Evolutionary conservation across 257 asterid species (phyloP).

Genomic region (Coffea eugenioides): DNA sequence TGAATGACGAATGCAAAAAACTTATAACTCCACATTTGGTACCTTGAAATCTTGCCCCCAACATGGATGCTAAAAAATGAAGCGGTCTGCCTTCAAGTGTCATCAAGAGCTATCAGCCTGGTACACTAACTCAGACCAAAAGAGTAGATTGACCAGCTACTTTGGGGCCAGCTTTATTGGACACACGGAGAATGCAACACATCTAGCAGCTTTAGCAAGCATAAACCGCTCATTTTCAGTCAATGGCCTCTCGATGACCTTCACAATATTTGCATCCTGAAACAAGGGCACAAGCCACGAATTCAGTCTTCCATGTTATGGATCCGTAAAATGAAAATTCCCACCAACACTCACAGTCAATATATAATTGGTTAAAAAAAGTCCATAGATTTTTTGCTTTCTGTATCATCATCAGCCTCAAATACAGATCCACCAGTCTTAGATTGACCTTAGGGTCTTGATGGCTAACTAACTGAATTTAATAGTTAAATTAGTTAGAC

Average conservation of each 20-base stretch:
- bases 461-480: background rate
- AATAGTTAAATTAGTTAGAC: background rate
- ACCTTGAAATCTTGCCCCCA: background rate
- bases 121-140: background rate
- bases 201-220: constrained; percentile 99
- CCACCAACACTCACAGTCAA: background rate
- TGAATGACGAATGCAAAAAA: background rate
- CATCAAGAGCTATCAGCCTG: background rate
- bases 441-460: background rate
- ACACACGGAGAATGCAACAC: constrained; percentile 77
- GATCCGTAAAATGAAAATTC: background rate
- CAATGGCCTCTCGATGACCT: constrained; percentile 93
- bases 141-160: constrained; percentile 27
- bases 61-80: background rate
- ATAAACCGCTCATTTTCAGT: constrained; percentile 91
- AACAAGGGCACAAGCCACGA: background rate
- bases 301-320: background rate
- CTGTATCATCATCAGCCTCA: background rate
- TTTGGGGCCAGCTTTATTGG: constrained; percentile 82
- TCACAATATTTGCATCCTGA: constrained; percentile 88
- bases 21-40: background rate
- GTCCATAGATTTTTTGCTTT: background rate
- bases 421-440: background rate
- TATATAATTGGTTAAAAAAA: background rate
- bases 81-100: background rate